Conservation (phyloP, 2,329 filamentous ascomycete genomes). For the Botrytis squamosa region DNA sequence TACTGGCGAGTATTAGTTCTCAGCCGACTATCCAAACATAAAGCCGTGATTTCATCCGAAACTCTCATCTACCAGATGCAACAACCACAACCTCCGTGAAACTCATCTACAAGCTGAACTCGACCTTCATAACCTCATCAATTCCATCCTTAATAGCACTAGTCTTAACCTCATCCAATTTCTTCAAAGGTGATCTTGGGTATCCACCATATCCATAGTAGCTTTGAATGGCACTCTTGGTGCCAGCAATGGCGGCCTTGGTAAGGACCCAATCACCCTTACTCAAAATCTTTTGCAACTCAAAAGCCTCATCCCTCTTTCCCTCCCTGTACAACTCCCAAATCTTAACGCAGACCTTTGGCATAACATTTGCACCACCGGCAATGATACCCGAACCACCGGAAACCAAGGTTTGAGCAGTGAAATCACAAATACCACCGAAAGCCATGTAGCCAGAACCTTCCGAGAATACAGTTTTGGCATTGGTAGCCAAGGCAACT, state of each 20-base stretch:
- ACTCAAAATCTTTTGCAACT: slow-evolving; percentile 73
- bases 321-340: slow-evolving; percentile 75
- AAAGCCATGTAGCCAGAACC: slow-evolving; percentile 78
- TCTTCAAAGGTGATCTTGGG: slow-evolving; percentile 70
- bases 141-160: slow-evolving; percentile 55
- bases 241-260: slow-evolving; percentile 80
- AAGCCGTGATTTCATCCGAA: background rate
- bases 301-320: slow-evolving; percentile 71
- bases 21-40: background rate
- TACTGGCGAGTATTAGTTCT: background rate
- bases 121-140: slow-evolving; percentile 64
- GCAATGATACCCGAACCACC: slow-evolving; percentile 84
- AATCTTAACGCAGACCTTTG: slow-evolving; percentile 75
- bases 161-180: slow-evolving; percentile 57
- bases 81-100: background rate
- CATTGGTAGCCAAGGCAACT: slow-evolving; percentile 70
- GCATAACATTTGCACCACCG: slow-evolving; percentile 81
- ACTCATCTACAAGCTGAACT: slow-evolving; percentile 45
- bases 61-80: background rate
- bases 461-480: slow-evolving; percentile 60
- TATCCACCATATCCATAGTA: slow-evolving; percentile 81
- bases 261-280: slow-evolving; percentile 81
- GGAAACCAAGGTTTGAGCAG: slow-evolving; percentile 73
- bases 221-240: slow-evolving; percentile 76
- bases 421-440: slow-evolving; percentile 85